phyloP scores from a whole-genome alignment of 106 monocot genomes.

The Cymbidium sinense region DNA sequence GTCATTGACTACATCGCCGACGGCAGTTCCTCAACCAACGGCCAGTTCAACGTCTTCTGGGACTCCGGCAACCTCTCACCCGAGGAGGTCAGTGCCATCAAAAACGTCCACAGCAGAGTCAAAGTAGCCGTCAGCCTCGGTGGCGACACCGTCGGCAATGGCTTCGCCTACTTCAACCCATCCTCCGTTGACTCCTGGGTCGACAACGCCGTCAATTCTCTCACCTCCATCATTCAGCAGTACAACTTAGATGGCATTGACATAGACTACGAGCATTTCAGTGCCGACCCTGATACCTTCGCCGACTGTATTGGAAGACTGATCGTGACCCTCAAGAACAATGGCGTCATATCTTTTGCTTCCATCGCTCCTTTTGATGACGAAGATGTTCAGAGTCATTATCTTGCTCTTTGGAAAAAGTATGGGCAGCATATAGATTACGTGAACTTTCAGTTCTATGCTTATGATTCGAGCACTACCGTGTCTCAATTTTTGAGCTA shows the following conservation, averaged over 20 bases:
- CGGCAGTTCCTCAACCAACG: slow-evolving; percentile 9
- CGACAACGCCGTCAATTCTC: slow-evolving; percentile 36
- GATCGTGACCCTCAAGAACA: slow-evolving; percentile 16
- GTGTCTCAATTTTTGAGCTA: slow-evolving; percentile 36
- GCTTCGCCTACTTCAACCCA: slow-evolving; percentile 27
- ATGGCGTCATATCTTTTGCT: slow-evolving; percentile 23
- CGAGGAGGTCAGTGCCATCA: slow-evolving; percentile 3
- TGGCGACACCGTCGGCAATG: slow-evolving; percentile 8
- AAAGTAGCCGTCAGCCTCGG: slow-evolving; percentile 24
- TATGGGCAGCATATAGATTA: slow-evolving; percentile 37
- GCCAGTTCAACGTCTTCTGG: slow-evolving; percentile 24
- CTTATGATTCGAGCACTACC: slow-evolving; percentile 25
- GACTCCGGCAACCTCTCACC: slow-evolving; percentile 24
- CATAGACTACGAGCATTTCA: slow-evolving; percentile 55
- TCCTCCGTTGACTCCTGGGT: slow-evolving; percentile 42
- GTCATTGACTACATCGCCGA: slow-evolving; percentile 16
- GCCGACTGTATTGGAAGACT: slow-evolving; percentile 20
- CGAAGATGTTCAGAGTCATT: slow-evolving; percentile 26
- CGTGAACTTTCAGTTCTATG: slow-evolving; percentile 63
- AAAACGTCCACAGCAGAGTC: slow-evolving; percentile 5
- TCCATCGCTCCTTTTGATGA: slow-evolving; percentile 23
- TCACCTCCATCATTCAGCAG: slow-evolving; percentile 32
- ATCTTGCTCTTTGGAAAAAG: slow-evolving; percentile 17
- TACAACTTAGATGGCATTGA: slow-evolving; percentile 55
- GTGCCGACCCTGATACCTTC: slow-evolving; percentile 10